These are phyloP conservation scores for Raffaelea arxii DNA, from an alignment of 2,329 filamentous ascomycete species.

Conservation along the genomic window DNA sequence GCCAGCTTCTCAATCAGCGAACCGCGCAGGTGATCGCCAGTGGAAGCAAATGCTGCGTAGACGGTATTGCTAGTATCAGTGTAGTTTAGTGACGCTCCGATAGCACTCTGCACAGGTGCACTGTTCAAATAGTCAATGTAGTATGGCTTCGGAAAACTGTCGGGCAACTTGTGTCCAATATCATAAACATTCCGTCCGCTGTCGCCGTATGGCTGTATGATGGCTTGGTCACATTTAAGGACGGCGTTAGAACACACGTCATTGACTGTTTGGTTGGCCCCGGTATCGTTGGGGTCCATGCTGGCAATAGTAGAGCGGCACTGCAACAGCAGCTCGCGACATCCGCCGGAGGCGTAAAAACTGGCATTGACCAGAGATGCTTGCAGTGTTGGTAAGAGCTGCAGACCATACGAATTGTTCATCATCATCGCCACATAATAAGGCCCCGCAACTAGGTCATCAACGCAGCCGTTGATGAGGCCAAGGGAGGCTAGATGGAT, in stretches of 20 bases:
- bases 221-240: constrained; percentile 44
- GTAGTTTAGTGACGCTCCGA: constrained; percentile 55
- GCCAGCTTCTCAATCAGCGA: constrained; percentile 51
- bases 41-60: constrained; percentile 33
- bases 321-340: constrained; percentile 38
- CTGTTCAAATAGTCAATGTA: constrained; percentile 57
- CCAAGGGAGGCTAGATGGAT: constrained; percentile 55
- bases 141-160: constrained; percentile 54
- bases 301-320: constrained; percentile 36
- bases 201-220: constrained; percentile 46
- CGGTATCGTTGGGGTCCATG: constrained; percentile 31
- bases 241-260: constrained; percentile 43
- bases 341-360: constrained; percentile 40
- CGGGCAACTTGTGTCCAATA: constrained; percentile 41
- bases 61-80: constrained; percentile 39
- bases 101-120: constrained; percentile 42
- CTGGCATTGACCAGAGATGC: constrained; percentile 34
- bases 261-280: constrained; percentile 27
- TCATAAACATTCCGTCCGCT: constrained; percentile 51
- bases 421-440: constrained; percentile 47
- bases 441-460: constrained; percentile 50
- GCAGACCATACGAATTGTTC: constrained; percentile 57
- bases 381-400: constrained; percentile 42
- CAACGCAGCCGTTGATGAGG: constrained; percentile 63
- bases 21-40: constrained; percentile 52